phyloP scores from a whole-genome alignment of 2,329 filamentous ascomycete genomes.

The Fusarium burgessii region DNA sequence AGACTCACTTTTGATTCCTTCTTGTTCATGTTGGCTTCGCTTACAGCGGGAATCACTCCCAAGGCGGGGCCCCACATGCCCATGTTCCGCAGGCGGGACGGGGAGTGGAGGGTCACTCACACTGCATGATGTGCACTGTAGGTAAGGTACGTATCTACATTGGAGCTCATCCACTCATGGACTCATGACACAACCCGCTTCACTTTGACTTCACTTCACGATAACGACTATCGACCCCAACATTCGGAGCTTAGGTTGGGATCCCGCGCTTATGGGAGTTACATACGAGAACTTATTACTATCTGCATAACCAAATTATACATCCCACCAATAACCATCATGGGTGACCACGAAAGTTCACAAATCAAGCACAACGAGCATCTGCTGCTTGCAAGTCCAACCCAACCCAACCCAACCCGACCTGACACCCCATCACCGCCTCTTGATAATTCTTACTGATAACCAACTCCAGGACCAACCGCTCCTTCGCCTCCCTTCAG shows the following conservation, averaged over 20 bases:
- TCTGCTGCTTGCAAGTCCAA: conserved; percentile 72
- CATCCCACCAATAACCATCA: conserved; percentile 48
- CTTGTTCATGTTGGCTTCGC: conserved; percentile 2
- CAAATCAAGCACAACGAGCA: conserved; percentile 81
- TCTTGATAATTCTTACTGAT: conserved; percentile 10
- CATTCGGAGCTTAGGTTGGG: conserved; percentile 11
- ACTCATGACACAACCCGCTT: conserved; percentile 28
- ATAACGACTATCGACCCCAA: conserved; percentile 41
- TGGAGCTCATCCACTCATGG: conserved; percentile 25
- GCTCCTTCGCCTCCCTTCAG: conserved; percentile 90
- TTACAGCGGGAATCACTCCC: conserved; percentile 19
- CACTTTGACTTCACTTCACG: conserved; percentile 27
- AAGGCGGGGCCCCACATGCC: conserved; percentile 29
- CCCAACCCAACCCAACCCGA: not conserved
- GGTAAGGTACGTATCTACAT: conserved; percentile 34
- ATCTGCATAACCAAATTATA: not conserved
- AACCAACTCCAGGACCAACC: conserved; percentile 81
- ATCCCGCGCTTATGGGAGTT: not conserved
- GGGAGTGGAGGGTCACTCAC: conserved; percentile 1
- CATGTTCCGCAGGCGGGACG: conserved; percentile 21
- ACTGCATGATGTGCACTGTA: not conserved
- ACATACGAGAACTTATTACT: not conserved
- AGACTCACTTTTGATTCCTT: not conserved
- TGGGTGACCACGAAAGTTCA: conserved; percentile 72
- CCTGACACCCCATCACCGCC: conserved; percentile 1